phyloP scores from a whole-genome alignment of 768 basidiomycete species.

The Tulasnella calospora region DNA sequence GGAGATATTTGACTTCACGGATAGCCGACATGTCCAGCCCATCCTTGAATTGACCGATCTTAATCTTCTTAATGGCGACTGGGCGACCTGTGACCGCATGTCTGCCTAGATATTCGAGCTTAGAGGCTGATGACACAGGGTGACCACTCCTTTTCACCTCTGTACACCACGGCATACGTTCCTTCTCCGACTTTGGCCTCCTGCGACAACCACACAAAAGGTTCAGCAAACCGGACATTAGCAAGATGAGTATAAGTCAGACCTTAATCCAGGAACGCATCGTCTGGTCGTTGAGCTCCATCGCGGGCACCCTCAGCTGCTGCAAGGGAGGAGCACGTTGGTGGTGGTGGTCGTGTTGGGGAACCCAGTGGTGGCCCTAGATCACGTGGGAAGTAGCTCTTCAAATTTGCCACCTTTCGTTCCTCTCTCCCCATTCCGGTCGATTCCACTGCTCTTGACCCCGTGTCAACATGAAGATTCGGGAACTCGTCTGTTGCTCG shows the following conservation, averaged over 20 bases:
- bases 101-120: conserved; percentile 48
- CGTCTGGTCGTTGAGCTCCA: neutral
- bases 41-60: conserved; percentile 94
- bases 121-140: neutral
- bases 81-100: conserved; percentile 70
- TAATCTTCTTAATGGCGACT: conserved; percentile 98
- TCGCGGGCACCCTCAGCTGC: neutral
- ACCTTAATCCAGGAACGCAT: conserved; percentile 5
- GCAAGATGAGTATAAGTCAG: neutral
- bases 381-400: neutral
- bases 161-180: conserved; percentile 93
- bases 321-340: neutral
- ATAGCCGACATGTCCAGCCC: conserved; percentile 99
- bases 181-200: conserved; percentile 54
- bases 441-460: neutral
- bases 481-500: conserved; percentile 64
- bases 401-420: neutral
- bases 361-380: neutral
- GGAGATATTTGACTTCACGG: conserved; percentile 93
- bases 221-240: neutral
- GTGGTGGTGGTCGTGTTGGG: neutral
- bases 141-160: conserved; percentile 48
- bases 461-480: conserved; percentile 48
- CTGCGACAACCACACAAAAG: conserved; percentile 26
- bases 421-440: neutral